phyloP scores from a whole-genome alignment of 352 stramenopile genomes.

The Phytophthora chlamydospora region DNA sequence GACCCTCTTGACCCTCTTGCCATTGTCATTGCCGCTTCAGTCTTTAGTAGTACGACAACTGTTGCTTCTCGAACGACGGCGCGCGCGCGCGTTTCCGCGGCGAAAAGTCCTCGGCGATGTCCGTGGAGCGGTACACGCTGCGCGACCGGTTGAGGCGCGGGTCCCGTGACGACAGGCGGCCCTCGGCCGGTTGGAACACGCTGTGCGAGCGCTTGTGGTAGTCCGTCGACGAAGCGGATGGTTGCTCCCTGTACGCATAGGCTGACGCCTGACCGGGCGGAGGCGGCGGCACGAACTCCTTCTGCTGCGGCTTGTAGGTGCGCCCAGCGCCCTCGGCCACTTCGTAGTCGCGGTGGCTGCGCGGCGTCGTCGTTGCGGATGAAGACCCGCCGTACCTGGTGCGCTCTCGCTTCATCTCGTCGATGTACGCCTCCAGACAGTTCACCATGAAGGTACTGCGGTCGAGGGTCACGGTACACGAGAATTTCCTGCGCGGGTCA shows the following conservation, averaged over 20 bases:
- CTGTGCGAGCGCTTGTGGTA: slow-evolving; percentile 40
- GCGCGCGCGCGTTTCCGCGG: slow-evolving; percentile 31
- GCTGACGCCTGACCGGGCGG: slow-evolving; percentile 11
- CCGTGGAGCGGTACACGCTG: slow-evolving; percentile 34
- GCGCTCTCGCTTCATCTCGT: slow-evolving; percentile 36
- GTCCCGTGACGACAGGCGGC: slow-evolving; percentile 17
- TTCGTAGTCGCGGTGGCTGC: slow-evolving; percentile 20
- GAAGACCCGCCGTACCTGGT: slow-evolving; percentile 7
- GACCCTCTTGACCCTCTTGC: too few species aligned
- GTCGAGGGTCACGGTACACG: slow-evolving; percentile 41
- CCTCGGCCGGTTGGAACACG: slow-evolving; percentile 28
- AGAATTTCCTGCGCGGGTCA: slow-evolving; percentile 40
- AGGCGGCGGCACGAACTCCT: slow-evolving; percentile 4
- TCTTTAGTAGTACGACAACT: slow-evolving; percentile 20
- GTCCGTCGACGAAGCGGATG: slow-evolving; percentile 1
- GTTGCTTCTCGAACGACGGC: slow-evolving; percentile 32
- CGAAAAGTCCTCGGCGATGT: slow-evolving; percentile 26
- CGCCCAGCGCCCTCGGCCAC: slow-evolving; percentile 15
- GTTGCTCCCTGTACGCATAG: slow-evolving; percentile 25
- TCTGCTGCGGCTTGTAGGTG: slow-evolving; percentile 11
- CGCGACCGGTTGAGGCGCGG: slow-evolving; percentile 36
- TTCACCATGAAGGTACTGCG: slow-evolving; percentile 45
- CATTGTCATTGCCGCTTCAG: slow-evolving; percentile 1
- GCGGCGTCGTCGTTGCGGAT: slow-evolving; percentile 9
- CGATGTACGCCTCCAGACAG: slow-evolving; percentile 43